Percentiles rank a stretch among this genome's conserved stretches.
Conservation (phyloP, 1,139 yeast genomes). For the Suzukiozyma palmioleophila region DNA sequence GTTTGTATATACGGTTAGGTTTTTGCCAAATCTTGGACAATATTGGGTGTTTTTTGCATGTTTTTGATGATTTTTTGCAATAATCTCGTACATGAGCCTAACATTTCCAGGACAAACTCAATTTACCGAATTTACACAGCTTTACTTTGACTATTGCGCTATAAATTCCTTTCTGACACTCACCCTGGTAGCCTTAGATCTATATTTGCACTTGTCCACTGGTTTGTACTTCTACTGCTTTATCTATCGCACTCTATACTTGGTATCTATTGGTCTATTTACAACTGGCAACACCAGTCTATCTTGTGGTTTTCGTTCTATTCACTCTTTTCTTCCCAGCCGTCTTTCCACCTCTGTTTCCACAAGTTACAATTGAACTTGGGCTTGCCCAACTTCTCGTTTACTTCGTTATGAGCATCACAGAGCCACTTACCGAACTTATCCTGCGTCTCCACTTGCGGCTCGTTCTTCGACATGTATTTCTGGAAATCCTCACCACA, state of each 20-base stretch:
- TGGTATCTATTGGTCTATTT: neutral
- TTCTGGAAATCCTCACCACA: conserved; percentile 82
- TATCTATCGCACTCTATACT: neutral
- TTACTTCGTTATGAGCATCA: conserved; percentile 90
- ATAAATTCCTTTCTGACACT: too few relatives aligned
- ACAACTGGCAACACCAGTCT: neutral
- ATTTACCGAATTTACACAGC: too few relatives aligned
- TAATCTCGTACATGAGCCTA: too few relatives aligned
- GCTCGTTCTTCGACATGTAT: conserved; percentile 59
- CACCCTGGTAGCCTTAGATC: too few relatives aligned
- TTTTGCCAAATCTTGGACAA: too few relatives aligned
- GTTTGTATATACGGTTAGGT: too few relatives aligned
- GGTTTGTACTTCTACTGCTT: too few relatives aligned
- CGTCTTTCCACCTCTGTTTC: conserved; percentile 90
- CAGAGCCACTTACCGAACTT: conserved; percentile 90
- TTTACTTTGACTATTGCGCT: too few relatives aligned
- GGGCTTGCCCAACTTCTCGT: conserved; percentile 78
- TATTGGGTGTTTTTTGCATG: too few relatives aligned
- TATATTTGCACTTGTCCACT: too few relatives aligned
- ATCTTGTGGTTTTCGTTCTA: neutral
- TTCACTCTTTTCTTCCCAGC: conserved; percentile 13
- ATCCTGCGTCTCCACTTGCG: conserved; percentile 67
- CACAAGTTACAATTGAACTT: conserved; percentile 82
- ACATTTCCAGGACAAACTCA: too few relatives aligned
- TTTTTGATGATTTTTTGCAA: too few relatives aligned